These are phyloP conservation scores for Poa pratensis DNA, from an alignment of 176 grass and related monocot genomes.

Conservation along the genomic window DNA sequence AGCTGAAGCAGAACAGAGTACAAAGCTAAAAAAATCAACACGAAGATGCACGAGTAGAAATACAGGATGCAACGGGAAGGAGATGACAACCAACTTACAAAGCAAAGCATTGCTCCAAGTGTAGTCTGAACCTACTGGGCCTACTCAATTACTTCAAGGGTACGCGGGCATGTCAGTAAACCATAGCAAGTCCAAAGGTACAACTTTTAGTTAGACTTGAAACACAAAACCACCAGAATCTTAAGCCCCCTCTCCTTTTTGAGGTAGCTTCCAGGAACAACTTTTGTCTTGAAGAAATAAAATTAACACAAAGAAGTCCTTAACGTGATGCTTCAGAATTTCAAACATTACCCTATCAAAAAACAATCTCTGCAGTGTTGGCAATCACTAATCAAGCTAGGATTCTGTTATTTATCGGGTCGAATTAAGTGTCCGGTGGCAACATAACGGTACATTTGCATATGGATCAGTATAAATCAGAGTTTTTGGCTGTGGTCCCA, in stretches of 20 bases:
- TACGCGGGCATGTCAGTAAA: constrained; percentile 18
- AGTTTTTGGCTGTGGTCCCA: background rate
- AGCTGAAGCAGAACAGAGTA: background rate
- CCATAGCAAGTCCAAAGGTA: background rate
- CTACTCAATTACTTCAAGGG: background rate
- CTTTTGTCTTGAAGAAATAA: background rate
- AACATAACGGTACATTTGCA: background rate
- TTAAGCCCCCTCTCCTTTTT: background rate
- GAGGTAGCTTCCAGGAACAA: background rate
- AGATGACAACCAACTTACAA: too few relatives aligned
- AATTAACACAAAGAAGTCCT: background rate
- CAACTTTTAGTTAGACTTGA: background rate
- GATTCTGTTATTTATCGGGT: background rate
- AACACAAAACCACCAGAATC: background rate
- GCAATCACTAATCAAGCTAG: background rate
- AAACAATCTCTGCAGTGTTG: background rate
- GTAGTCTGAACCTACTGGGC: background rate
- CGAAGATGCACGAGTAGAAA: background rate
- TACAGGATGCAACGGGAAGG: background rate
- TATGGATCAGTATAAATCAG: constrained; percentile 10
- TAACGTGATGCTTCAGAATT: background rate
- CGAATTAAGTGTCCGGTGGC: background rate
- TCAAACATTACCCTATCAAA: background rate
- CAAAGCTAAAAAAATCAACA: background rate
- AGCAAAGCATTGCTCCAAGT: background rate